Percentiles rank a stretch among this genome's conserved stretches.
Evolutionary conservation across 257 asterid species (phyloP).

Genomic region (Nicotiana tabacum): DNA sequence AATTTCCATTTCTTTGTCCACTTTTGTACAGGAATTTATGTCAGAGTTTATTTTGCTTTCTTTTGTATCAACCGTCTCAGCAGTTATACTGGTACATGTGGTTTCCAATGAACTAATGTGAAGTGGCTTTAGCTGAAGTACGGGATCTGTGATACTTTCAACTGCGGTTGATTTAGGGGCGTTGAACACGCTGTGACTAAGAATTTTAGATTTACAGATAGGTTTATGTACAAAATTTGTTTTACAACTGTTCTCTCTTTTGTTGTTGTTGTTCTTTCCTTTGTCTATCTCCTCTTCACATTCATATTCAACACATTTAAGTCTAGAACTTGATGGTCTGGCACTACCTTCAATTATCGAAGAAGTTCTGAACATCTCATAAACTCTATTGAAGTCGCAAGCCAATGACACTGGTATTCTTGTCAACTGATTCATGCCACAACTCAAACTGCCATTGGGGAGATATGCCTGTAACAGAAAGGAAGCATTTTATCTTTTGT

Average conservation of each 20-base stretch:
- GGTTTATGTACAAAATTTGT: slow-evolving; percentile 18
- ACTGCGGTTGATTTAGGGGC: slow-evolving; percentile 12
- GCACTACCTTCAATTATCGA: slow-evolving; percentile 15
- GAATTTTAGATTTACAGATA: slow-evolving; percentile 14
- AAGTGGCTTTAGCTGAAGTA: slow-evolving; percentile 26
- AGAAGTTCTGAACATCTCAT: slow-evolving; percentile 22
- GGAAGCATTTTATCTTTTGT: too few species aligned
- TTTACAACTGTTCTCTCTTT: slow-evolving; percentile 11
- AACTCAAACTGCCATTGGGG: slow-evolving; percentile 8
- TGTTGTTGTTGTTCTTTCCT: slow-evolving; percentile 1
- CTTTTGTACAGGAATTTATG: slow-evolving; percentile 24
- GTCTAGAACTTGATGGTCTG: slow-evolving; percentile 18
- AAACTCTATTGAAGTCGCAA: slow-evolving; percentile 18
- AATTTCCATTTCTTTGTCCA: slow-evolving; percentile 27
- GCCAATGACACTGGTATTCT: slow-evolving; percentile 22
- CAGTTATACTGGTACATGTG: slow-evolving; percentile 23
- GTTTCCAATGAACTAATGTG: slow-evolving; percentile 10
- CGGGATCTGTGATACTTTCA: slow-evolving; percentile 15
- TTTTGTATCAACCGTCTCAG: slow-evolving; percentile 21
- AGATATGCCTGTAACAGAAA: slow-evolving; percentile 30
- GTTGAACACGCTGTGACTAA: slow-evolving; percentile 11
- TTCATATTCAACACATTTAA: slow-evolving; percentile 13
- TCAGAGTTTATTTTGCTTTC: slow-evolving; percentile 13
- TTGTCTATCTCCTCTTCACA: slow-evolving; percentile 12
- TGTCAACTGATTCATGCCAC: slow-evolving; percentile 10